Base-by-base conservation (phyloP, 2,329 filamentous ascomycete species). In the Pseudogymnoascus sp. region DNA sequence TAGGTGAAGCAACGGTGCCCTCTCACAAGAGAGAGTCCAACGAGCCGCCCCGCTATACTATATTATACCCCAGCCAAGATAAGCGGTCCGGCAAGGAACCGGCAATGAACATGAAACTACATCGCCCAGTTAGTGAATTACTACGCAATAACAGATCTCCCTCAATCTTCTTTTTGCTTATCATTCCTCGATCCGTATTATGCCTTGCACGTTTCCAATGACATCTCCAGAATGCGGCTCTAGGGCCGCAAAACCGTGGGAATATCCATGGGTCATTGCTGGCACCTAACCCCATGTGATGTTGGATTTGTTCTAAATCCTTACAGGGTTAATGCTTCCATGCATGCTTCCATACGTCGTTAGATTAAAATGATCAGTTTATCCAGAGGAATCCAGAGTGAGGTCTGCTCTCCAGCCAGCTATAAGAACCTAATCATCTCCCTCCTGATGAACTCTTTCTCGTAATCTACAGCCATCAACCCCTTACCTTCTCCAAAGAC, bases 101-200 rank as follows among this genome's bases (percentile, higher is more conserved):
- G n/a, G 47, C 47, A 50, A 53, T 53, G 47, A 53, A 53, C 15
- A 33, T 53, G 47, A 53, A 53, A 53, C 47, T 53, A 33, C 47
- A 12, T 18, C 12, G 9, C 47, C 47, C 47, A 53, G 33, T 53
- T 6, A 30, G 25, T 15, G 9, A 33, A 18, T 33, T 18, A 8
- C n/a, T 18, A 12, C n/a, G 28, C 47, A 53, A 53, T 9, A 6
- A 4, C 9, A 33, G 28, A 53, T 53, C 47, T 53, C 9, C 28
- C n/a, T 33, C 47, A 53, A 53, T 53, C 9, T 53, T 53, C 28
- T 53, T 33, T 53, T 43, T 18, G 47, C 4, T 30, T n/a, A 53
- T 53, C 47, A 53, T 53, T 53, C 5, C 47, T 53, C 8, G 3
- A 53, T 53, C 30, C 6, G 25, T 53, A 0, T 18, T 15, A 33